A percentile compares a stretch with the other conserved stretches of the same genome.
Evolutionary conservation across 1,284 basidiomycete genomes (phyloP).

Genomic region (Rhizoctonia solani): DNA sequence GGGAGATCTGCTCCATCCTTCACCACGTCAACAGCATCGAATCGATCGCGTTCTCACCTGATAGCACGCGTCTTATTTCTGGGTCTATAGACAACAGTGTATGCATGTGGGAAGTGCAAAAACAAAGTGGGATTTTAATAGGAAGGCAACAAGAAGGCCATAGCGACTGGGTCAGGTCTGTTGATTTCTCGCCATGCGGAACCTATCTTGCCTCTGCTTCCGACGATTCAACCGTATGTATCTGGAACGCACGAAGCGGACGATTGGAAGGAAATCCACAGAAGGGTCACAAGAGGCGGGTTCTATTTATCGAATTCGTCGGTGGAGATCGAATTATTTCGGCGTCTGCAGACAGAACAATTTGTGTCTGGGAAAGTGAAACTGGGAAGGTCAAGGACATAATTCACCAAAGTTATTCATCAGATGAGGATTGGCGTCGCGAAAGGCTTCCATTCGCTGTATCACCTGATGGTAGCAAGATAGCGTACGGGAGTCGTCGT

Average conservation of each 20-base stretch:
- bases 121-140: neutral
- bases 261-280: neutral
- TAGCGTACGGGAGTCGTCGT: no score
- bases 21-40: neutral
- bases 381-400: no score
- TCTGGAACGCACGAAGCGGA: neutral
- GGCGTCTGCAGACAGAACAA: no score
- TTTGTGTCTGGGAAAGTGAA: no score
- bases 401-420: no score
- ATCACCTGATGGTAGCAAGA: no score
- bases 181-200: conserved; percentile 11
- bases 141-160: neutral
- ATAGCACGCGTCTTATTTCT: neutral
- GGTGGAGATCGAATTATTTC: neutral
- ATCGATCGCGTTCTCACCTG: conserved; percentile 15
- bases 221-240: neutral
- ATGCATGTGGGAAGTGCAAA: neutral
- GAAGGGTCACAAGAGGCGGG: neutral
- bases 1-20: neutral
- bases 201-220: conserved; percentile 9
- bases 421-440: no score
- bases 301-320: neutral
- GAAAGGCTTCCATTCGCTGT: no score
- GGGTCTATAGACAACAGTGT: conserved; percentile 2
- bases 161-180: neutral